phyloP scores from a whole-genome alignment of 768 basidiomycete genomes.

The Russula foetens region DNA sequence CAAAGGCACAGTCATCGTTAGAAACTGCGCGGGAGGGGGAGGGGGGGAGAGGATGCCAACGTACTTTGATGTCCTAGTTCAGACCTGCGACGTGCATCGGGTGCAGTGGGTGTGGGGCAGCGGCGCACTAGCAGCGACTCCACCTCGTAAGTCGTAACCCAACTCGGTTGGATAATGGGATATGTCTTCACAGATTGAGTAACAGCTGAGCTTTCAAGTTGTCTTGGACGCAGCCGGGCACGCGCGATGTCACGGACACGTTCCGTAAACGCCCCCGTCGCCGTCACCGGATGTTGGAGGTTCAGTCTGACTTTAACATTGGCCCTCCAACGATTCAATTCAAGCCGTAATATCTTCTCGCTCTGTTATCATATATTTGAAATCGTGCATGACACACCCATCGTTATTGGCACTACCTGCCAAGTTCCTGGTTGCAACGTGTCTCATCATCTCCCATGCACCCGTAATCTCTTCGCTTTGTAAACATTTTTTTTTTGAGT shows the following conservation, averaged over 20 bases:
- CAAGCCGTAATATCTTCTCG: neutral
- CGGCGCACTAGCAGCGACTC: too few species aligned
- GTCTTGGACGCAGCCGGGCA: neutral
- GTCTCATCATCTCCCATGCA: neutral
- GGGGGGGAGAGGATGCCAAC: neutral
- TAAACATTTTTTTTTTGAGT: neutral
- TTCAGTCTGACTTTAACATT: too few species aligned
- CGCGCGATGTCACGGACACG: constrained; percentile 13
- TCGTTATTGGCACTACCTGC: too few species aligned
- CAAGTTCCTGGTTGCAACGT: neutral
- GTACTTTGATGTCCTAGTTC: constrained; percentile 9
- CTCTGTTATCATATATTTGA: neutral
- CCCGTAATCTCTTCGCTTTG: too few species aligned
- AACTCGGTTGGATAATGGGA: too few species aligned
- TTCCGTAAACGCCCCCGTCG: neutral
- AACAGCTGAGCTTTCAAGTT: too few species aligned
- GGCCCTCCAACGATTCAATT: neutral
- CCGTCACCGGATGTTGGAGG: too few species aligned
- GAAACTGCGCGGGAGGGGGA: too few species aligned
- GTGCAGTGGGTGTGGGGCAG: too few species aligned
- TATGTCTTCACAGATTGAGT: too few species aligned
- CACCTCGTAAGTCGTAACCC: too few species aligned
- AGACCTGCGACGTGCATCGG: constrained; percentile 13
- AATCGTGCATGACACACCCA: neutral
- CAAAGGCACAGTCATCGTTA: neutral